Base-by-base conservation (phyloP, 1,284 basidiomycete species). In the Ganoderma sinense region DNA sequence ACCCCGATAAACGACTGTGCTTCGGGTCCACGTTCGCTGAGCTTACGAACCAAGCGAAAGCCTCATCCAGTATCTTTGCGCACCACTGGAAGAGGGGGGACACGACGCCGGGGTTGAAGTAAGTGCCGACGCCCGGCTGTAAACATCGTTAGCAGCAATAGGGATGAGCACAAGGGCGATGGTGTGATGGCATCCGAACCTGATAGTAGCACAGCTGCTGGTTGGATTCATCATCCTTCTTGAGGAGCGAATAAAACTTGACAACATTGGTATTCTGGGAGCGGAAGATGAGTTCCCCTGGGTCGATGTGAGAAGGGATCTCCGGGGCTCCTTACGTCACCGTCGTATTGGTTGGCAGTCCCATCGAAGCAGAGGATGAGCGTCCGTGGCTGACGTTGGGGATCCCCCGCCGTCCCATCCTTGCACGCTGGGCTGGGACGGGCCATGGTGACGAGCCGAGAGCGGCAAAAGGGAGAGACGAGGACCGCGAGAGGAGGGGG, bases 281-380 rank as follows among this genome's bases (percentile, higher is more conserved):
- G 39, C 40, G 33, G 33, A 20, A 60, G 13, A 55, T 68, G 59
- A 68, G 65, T 58, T n/a, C 14, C 29, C 41, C 23, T n/a, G 43
- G 20, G 43, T 10, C 23, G 39, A 20, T 20, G 14, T n/a, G 36
- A 7, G 23, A 23, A 48, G 62, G 16, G 33, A 51, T 31, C 20
- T 20, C 36, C 43, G 20, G 11, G 43, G 18, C 11, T 40, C 72
- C 79, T 56, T 62, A 82, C 82, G 67, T 84, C 81, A 40, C 80
- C 81, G 75, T 84, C 84, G 69, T 82, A 88, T 74, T 85, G 82
- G 71, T 85, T 83, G 26, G 84, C 81, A 31, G 86, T 87, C 5
- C 87, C 87, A 72, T 88, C 87, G 69, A 88, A 88, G 75, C 86
- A 87, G 10, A 88, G 79, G 7, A 88, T 81, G 60, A 88, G 79